Evolutionary conservation across 352 stramenopile genomes (phyloP).

Genomic region (Achlya hypogyna): DNA sequence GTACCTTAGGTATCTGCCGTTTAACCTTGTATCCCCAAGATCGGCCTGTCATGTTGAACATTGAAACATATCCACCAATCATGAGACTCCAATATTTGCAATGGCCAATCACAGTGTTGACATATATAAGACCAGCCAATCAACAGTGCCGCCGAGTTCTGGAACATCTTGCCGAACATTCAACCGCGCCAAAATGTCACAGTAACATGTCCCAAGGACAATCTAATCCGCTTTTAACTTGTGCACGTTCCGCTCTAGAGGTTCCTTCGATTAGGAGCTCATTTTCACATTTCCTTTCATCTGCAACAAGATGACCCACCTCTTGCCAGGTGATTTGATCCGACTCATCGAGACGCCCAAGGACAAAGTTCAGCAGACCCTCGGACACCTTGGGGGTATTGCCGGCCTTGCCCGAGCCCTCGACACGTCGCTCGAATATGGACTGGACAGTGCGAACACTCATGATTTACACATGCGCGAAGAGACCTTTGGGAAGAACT

Average conservation of each 20-base stretch:
- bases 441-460: slow-evolving; percentile 39
- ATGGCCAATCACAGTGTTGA: not conserved
- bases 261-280: too few relatives aligned
- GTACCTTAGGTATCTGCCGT: not conserved
- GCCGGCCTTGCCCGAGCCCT: slow-evolving; percentile 37
- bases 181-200: not conserved
- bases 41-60: not conserved
- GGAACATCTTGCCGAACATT: not conserved
- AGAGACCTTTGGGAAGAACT: slow-evolving; percentile 52
- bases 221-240: not conserved
- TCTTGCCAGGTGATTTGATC: slow-evolving; percentile 46
- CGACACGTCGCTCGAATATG: slow-evolving; percentile 33
- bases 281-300: not conserved
- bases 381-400: slow-evolving; percentile 39
- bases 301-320: slow-evolving; percentile 6
- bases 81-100: not conserved
- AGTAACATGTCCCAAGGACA: not conserved
- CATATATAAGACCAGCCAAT: not conserved
- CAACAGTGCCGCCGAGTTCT: not conserved
- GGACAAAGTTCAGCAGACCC: slow-evolving; percentile 38
- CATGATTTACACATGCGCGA: slow-evolving; percentile 36
- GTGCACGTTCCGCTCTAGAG: too few relatives aligned
- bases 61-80: not conserved
- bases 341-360: slow-evolving; percentile 50
- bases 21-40: not conserved